phyloP scores from a whole-genome alignment of 371 early-diverging fungal genomes.

The Dinochytrium kinnereticum region DNA sequence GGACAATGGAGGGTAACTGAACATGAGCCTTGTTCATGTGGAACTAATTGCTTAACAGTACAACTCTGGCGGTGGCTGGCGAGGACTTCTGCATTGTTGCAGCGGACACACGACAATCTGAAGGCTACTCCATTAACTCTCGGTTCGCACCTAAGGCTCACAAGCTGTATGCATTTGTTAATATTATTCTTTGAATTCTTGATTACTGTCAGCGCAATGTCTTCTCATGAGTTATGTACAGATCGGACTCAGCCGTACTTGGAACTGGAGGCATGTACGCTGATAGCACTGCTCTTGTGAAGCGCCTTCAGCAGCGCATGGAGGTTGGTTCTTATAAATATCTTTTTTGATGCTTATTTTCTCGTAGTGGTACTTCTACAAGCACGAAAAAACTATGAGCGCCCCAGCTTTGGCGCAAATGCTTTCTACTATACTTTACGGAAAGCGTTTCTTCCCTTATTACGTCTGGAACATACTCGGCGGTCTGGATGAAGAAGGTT shows the following conservation, averaged over 20 bases:
- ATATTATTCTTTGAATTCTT: too few relatives aligned
- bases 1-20: slow-evolving; percentile 69
- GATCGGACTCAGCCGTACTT: slow-evolving; percentile 85
- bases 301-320: slow-evolving; percentile 82
- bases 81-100: slow-evolving; percentile 95
- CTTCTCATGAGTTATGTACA: slow-evolving; percentile 26
- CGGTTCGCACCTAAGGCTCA: slow-evolving; percentile 94
- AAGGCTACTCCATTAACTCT: slow-evolving; percentile 95
- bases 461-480: slow-evolving; percentile 92
- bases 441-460: slow-evolving; percentile 98
- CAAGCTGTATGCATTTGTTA: slow-evolving; percentile 64
- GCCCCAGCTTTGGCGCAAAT: slow-evolving; percentile 91
- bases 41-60: slow-evolving; percentile 66
- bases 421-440: slow-evolving; percentile 93
- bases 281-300: slow-evolving; percentile 89
- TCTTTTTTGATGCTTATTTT: neutral
- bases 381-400: slow-evolving; percentile 90
- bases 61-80: slow-evolving; percentile 93
- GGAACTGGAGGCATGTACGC: slow-evolving; percentile 95
- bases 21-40: too few relatives aligned
- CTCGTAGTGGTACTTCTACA: slow-evolving; percentile 84
- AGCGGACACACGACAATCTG: slow-evolving; percentile 97
- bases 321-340: slow-evolving; percentile 64
- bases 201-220: too few relatives aligned
- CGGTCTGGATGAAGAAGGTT: slow-evolving; percentile 90